phyloP scores from a whole-genome alignment of 257 asterid genomes.

The Anisodus acutangulus region DNA sequence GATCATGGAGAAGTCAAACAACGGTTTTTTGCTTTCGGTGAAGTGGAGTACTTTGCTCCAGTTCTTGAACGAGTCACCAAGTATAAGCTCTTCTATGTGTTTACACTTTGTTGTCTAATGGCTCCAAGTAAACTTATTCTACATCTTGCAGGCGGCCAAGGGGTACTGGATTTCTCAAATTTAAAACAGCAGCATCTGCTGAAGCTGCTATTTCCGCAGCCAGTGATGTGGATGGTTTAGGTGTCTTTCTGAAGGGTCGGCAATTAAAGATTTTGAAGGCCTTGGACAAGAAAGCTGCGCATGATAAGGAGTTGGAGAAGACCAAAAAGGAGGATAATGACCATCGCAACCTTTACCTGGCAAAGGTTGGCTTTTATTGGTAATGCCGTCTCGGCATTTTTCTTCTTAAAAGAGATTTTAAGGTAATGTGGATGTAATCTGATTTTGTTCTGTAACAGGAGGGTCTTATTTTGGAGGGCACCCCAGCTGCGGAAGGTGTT shows the following conservation, averaged over 20 bases:
- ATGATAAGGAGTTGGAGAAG: conserved; percentile 77
- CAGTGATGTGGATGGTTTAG: conserved; percentile 56
- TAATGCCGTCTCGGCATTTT: conserved; percentile 23
- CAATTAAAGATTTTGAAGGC: conserved; percentile 82
- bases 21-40: conserved; percentile 84
- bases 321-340: conserved; percentile 70
- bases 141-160: conserved; percentile 75
- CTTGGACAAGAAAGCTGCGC: conserved; percentile 79
- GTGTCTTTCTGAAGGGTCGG: conserved; percentile 80
- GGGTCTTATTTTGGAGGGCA: conserved; percentile 81
- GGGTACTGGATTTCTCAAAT: conserved; percentile 98
- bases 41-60: conserved; percentile 72
- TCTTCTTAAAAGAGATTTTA: conserved; percentile 22
- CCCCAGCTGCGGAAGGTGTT: conserved; percentile 94
- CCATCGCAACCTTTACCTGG: conserved; percentile 82
- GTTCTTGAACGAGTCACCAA: conserved; percentile 90
- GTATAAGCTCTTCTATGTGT: conserved; percentile 46
- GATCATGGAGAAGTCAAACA: conserved; percentile 76
- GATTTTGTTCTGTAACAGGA: conserved; percentile 58
- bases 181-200: conserved; percentile 63
- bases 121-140: conserved; percentile 23
- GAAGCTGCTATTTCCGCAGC: conserved; percentile 81
- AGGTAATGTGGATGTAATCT: conserved; percentile 30
- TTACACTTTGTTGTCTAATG: background rate
- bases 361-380: conserved; percentile 63